Evolutionary conservation across 2,329 filamentous ascomycete genomes (phyloP).

Genomic region (Penicillium sp.): DNA sequence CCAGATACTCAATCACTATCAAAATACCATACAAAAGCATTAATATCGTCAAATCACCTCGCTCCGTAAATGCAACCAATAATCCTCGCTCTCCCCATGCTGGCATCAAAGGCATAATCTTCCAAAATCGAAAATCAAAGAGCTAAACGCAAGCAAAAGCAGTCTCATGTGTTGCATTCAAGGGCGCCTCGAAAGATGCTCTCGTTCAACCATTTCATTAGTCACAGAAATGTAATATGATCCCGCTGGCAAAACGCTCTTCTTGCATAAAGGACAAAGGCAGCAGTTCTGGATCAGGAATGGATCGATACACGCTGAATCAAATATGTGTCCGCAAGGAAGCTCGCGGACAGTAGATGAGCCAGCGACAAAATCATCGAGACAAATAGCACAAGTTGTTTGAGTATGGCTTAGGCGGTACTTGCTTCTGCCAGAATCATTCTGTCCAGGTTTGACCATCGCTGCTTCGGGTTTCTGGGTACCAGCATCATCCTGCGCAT

Average conservation of each 20-base stretch:
- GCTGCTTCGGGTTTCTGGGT: conserved; percentile 16
- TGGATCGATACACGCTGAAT: conserved; percentile 85
- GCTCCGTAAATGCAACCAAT: conserved; percentile 2
- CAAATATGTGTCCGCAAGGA: conserved; percentile 89
- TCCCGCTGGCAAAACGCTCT: conserved; percentile 70
- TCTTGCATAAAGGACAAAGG: conserved; percentile 88
- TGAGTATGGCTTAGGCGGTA: conserved; percentile 60
- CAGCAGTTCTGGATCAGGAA: conserved; percentile 78
- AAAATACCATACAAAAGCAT: not conserved
- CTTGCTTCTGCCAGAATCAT: conserved; percentile 11
- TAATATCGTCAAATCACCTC: not conserved
- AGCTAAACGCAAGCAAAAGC: not conserved
- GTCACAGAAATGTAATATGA: conserved; percentile 68
- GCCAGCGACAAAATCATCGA: conserved; percentile 72
- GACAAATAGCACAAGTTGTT: conserved; percentile 83
- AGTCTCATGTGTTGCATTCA: not conserved
- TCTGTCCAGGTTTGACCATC: conserved; percentile 9
- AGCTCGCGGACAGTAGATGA: conserved; percentile 77
- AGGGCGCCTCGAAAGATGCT: conserved; percentile 61
- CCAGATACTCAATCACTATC: not conserved
- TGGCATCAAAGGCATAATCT: not conserved
- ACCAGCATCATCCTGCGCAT: not conserved
- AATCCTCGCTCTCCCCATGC: not conserved
- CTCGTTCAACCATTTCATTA: conserved; percentile 81
- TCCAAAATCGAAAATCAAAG: not conserved